Evolutionary conservation across 2,329 filamentous ascomycete genomes (phyloP).

Genomic region (Xylaria sp.): DNA sequence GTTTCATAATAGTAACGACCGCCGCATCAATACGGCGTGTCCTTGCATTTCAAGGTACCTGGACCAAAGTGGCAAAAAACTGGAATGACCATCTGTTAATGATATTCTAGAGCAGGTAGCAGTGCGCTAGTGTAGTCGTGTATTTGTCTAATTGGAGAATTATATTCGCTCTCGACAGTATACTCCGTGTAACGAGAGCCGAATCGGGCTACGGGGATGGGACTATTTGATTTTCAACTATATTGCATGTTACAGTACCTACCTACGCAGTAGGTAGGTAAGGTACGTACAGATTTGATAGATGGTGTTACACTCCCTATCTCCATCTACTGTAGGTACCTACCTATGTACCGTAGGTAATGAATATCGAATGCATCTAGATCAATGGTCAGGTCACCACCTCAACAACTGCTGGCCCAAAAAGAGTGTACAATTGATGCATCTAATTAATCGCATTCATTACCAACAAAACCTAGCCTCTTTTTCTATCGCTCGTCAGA

Average conservation of each 20-base stretch:
- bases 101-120: slow-evolving; percentile 7
- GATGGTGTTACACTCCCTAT: too few species aligned
- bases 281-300: too few species aligned
- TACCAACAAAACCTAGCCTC: not conserved
- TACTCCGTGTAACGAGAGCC: slow-evolving; percentile 13
- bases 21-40: not conserved
- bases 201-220: slow-evolving; percentile 17
- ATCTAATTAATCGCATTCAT: slow-evolving; percentile 2
- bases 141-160: slow-evolving; percentile 15
- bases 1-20: not conserved
- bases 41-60: slow-evolving; percentile 6
- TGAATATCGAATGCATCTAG: not conserved
- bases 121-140: slow-evolving; percentile 7
- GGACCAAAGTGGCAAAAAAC: slow-evolving; percentile 9
- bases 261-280: too few species aligned
- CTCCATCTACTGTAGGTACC: too few species aligned
- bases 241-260: not conserved
- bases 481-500: slow-evolving; percentile 14
- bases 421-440: not conserved
- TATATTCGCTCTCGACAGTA: not conserved
- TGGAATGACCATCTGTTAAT: slow-evolving; percentile 14
- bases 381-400: not conserved
- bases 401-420: not conserved
- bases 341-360: too few species aligned
- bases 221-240: slow-evolving; percentile 26